Evolutionary conservation across 2,329 filamentous ascomycete species (phyloP).

Genomic region (Penicillium sp.): DNA sequence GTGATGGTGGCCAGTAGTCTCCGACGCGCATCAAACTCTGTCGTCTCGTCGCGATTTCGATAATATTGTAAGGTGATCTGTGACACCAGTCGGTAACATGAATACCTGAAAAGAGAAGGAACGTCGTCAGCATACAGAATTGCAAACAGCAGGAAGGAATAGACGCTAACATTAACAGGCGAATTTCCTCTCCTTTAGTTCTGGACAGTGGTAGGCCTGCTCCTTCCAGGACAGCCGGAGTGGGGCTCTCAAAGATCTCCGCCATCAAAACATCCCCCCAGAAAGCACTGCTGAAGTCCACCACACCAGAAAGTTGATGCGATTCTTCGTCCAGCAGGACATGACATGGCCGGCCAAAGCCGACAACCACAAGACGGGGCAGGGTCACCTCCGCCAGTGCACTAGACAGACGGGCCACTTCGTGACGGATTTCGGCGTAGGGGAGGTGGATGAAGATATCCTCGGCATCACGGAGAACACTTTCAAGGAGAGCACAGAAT

Average conservation of each 20-base stretch:
- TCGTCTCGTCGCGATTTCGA: slow-evolving; percentile 35
- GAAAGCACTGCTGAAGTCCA: slow-evolving; percentile 55
- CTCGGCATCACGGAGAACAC: slow-evolving; percentile 57
- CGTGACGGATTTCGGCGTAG: slow-evolving; percentile 55
- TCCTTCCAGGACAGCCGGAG: slow-evolving; percentile 37
- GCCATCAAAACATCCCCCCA: slow-evolving; percentile 60
- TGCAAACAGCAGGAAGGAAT: background rate
- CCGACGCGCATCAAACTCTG: slow-evolving; percentile 40
- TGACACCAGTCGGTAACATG: slow-evolving; percentile 40
- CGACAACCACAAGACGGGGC: slow-evolving; percentile 53
- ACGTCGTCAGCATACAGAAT: background rate
- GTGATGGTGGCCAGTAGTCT: slow-evolving; percentile 33
- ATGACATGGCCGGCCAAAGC: slow-evolving; percentile 51
- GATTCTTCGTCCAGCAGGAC: slow-evolving; percentile 53
- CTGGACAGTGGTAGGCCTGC: slow-evolving; percentile 30
- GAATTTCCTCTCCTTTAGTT: slow-evolving; percentile 28
- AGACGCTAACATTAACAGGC: slow-evolving; percentile 33
- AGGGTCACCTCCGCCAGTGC: slow-evolving; percentile 53
- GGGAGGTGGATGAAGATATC: slow-evolving; percentile 60
- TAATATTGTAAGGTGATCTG: slow-evolving; percentile 42
- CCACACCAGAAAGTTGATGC: slow-evolving; percentile 51
- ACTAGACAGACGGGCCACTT: slow-evolving; percentile 46
- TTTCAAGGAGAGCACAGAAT: slow-evolving; percentile 55
- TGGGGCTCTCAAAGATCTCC: slow-evolving; percentile 48
- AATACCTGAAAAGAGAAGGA: slow-evolving; percentile 30